These are phyloP conservation scores for Priceomyces fermenticarens DNA, from an alignment of 805 yeast genomes.

Conservation along the genomic window DNA sequence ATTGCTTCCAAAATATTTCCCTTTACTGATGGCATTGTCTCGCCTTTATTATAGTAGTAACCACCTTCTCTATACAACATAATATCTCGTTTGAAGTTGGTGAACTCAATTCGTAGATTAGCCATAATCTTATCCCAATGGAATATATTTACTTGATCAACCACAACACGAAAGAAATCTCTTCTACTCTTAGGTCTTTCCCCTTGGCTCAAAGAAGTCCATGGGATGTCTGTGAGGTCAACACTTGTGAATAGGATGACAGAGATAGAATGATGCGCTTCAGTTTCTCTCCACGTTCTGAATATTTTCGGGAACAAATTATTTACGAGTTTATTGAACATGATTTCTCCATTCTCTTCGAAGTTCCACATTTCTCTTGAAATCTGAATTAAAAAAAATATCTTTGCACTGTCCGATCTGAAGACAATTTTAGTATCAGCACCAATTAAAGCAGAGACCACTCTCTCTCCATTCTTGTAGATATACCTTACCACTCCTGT, in stretches of 20 bases:
- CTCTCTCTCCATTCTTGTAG: constrained; percentile 63
- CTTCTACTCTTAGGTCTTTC: constrained; percentile 64
- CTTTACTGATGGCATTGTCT: constrained; percentile 79
- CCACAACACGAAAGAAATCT: constrained; percentile 90
- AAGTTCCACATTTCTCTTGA: constrained; percentile 98
- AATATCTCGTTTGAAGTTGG: constrained; percentile 74
- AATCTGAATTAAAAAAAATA: constrained; percentile 80
- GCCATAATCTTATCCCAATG: constrained; percentile 94
- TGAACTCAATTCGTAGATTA: constrained; percentile 77
- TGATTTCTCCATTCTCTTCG: constrained; percentile 92
- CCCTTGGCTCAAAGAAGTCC: constrained; percentile 64
- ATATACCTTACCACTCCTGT: constrained; percentile 64
- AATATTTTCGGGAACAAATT: constrained; percentile 89
- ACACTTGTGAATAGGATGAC: constrained; percentile 85
- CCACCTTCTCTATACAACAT: constrained; percentile 36
- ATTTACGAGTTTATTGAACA: constrained; percentile 88
- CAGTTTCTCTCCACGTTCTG: constrained; percentile 79
- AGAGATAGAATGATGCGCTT: constrained; percentile 87
- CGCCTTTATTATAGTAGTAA: constrained; percentile 48
- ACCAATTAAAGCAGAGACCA: constrained; percentile 75
- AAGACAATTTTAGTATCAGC: constrained; percentile 74
- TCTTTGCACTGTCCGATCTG: constrained; percentile 85
- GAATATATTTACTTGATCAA: constrained; percentile 85
- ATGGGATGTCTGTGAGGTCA: constrained; percentile 51
- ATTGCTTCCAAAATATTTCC: constrained; percentile 88